Evolutionary conservation across 2,329 filamentous ascomycete species (phyloP), one percentile per base, ranked within the genome.

Genomic region (Aphanoascus verrucosus): DNA sequence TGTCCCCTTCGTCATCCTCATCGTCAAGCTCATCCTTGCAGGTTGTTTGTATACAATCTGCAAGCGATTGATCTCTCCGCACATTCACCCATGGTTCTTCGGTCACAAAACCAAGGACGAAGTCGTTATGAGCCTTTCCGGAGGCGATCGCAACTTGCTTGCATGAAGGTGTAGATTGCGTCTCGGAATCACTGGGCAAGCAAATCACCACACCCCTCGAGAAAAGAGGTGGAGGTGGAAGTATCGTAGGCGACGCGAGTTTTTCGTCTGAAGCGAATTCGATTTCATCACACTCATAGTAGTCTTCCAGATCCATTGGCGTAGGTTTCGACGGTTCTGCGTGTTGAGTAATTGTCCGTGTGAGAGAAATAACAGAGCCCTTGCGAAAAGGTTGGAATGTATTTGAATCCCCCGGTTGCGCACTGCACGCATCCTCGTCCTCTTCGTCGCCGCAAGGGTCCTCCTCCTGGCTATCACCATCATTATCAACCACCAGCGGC

Each of bases 321-420:
- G 44, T 45, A 44, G 61, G 55, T 32, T 59, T 52, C 17, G 64
- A 65, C 20, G 62, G 59, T 47, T 69, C 66, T 23, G 67, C 66
- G 28, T 68, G 64, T 52, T 68, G 63, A 23, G 64, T 65, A 53
- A 70, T 66, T 3, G 68, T 69, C 38, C 67, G 67, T 3, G 69
- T 72, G 45, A 72, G 64, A 7, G 69, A 72, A 45, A 72, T 72
- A 12, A 68, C 70, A 14, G 69, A 72, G 15, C 60, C 63, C 60
- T 70, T 71, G 45, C 69, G 62, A 34, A 61, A 60, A 9, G 62
- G 55, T 49, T 34, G 40, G 28, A 45, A 37, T n/a, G 17, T 51
- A 31, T 35, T 32, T 14, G 49, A 31, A 28, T 52, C 40, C 28
- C 15, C 23, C 19, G 52, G 9, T 17, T 44, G 1, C 8, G 57